A percentile compares a stretch with the other conserved stretches of the same genome.
phyloP scores from a whole-genome alignment of 441 rosid species.

The Adansonia grandidieri region DNA sequence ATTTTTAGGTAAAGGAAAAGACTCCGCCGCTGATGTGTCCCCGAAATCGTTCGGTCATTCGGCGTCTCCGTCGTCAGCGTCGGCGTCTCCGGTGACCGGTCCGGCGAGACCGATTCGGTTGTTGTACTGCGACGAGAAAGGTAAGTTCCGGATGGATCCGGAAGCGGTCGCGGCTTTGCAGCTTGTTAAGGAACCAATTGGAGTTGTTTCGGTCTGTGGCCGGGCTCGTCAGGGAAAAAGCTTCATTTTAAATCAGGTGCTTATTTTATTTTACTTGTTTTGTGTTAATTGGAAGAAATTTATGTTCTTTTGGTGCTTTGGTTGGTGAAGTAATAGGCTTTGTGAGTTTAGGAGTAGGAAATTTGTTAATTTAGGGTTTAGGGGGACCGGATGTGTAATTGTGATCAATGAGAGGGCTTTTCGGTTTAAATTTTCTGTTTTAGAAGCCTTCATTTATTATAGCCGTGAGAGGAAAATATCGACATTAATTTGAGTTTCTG shows the following conservation, averaged over 20 bases:
- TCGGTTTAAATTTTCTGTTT: background rate
- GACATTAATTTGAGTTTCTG: background rate
- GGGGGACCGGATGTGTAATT: constrained; percentile 19
- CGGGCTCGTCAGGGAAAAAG: constrained; percentile 97
- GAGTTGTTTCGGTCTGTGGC: constrained; percentile 96
- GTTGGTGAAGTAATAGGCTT: constrained; percentile 30
- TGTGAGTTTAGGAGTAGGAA: constrained; percentile 19
- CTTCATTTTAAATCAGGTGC: constrained; percentile 90
- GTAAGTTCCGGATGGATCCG: constrained; percentile 97
- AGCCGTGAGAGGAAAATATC: background rate
- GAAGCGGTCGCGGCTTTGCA: constrained; percentile 91
- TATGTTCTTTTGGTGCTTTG: constrained; percentile 17
- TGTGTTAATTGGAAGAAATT: background rate
- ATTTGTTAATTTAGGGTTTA: constrained; percentile 30
- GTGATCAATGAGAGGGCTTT: background rate
- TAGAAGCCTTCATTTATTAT: constrained; percentile 12
- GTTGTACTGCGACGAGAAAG: constrained; percentile 87
- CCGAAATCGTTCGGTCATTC: constrained; percentile 40
- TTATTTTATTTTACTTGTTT: background rate
- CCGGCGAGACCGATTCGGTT: constrained; percentile 91
- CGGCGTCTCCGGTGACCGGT: constrained; percentile 61
- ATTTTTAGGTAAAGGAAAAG: constrained; percentile 55
- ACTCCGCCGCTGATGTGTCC: constrained; percentile 44
- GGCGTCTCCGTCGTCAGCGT: constrained; percentile 37
- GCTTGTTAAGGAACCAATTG: constrained; percentile 93